Base-by-base conservation (phyloP, 345 rosid species). In the Populus tremula region DNA sequence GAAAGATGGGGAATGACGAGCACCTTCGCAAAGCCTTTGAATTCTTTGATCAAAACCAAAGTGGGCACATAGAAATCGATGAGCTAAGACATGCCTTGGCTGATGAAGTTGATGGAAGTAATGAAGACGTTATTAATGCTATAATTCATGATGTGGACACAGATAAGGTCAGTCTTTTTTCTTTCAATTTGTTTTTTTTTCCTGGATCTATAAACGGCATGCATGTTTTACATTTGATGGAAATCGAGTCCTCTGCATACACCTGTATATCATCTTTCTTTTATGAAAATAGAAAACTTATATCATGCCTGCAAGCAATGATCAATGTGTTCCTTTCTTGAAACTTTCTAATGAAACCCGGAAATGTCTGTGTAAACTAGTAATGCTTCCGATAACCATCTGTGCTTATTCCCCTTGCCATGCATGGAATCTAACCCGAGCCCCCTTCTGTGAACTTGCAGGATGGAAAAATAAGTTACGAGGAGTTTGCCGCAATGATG, bases 381-480 rank as follows among this genome's bases (percentile, higher is more conserved):
- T 9, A 10, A 27, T 23, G 64, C 12, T n/a, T 59, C 25, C 64
- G 29, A n/a, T 21, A 72, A 54, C 8, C 38, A 31, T 25, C 5
- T 18, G 21, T 56, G 36, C 21, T 1, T 18, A 14, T 31, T 12
- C 1, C n/a, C 5, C 12, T 70, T 8, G 35, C 1, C 7, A 4
- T 71, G 62, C 35, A 39, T 17, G 38, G 27, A 49, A 27, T 66
- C 33, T 1, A 47, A n/a, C 29, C 70, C 56, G 79, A 76, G 18
- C 43, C 27, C 8, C 39, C 41, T 45, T 73, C 27, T 14, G 2
- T 33, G 50, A 62, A 53, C 45, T 64, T 78, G 69, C 82, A 82
- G 82, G 85, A 82, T 62, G 85, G 85, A 25, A 82, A 68, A 72
- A 82, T 82, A 65, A 82, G 85, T 25, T 78, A 78, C 7, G 82